These are phyloP conservation scores for Fusarium paranaense DNA, from an alignment of 2,329 filamentous ascomycete genomes.

Conservation along the genomic window DNA sequence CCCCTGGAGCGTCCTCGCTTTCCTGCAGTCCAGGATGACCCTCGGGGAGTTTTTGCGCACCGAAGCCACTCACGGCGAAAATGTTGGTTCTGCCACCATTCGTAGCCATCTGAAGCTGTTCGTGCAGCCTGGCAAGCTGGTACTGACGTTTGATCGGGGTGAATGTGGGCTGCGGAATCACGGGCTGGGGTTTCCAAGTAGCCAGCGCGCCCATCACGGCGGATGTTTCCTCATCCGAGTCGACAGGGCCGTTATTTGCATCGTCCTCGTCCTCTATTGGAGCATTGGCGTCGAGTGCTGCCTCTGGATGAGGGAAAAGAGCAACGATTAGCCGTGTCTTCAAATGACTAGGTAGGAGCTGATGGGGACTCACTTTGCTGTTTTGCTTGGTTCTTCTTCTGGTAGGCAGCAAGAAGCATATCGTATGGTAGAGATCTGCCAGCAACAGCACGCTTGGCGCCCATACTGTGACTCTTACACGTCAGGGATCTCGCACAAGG, in stretches of 20 bases:
- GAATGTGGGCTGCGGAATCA: constrained; percentile 75
- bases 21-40: constrained; percentile 60
- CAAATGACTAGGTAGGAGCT: background rate
- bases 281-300: constrained; percentile 93
- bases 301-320: constrained; percentile 63
- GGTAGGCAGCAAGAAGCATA: constrained; percentile 87
- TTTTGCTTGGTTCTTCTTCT: constrained; percentile 99
- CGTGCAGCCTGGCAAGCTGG: constrained; percentile 70
- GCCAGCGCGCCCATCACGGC: constrained; percentile 85
- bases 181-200: constrained; percentile 81
- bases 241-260: constrained; percentile 81
- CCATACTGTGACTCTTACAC: constrained; percentile 96
- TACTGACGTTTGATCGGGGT: constrained; percentile 73
- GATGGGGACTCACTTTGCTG: constrained; percentile 80
- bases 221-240: constrained; percentile 94
- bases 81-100: constrained; percentile 75
- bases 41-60: constrained; percentile 65
- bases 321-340: constrained; percentile 19
- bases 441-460: constrained; percentile 88
- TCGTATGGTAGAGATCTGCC: constrained; percentile 91
- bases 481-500: constrained; percentile 90
- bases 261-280: constrained; percentile 89
- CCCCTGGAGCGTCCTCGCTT: constrained; percentile 68
- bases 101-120: constrained; percentile 74
- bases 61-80: constrained; percentile 69